Percentiles rank a stretch among this genome's conserved stretches.
These are phyloP conservation scores for Colletotrichum sp. DNA, from an alignment of 2,329 filamentous ascomycete species.

Conservation along the genomic window DNA sequence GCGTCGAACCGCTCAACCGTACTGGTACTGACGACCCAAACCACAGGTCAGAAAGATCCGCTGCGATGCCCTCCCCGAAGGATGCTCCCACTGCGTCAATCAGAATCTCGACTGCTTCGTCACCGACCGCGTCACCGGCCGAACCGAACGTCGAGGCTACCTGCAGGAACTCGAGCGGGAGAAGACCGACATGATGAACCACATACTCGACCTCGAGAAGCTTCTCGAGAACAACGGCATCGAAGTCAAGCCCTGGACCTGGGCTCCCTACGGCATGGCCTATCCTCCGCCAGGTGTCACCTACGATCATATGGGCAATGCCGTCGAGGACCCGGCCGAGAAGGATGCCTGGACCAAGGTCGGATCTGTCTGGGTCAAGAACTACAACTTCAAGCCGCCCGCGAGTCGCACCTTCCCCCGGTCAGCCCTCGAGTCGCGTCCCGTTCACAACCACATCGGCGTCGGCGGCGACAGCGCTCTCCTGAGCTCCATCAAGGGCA, in stretches of 20 bases:
- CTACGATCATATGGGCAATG: conserved; percentile 28
- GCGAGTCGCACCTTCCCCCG: conserved; percentile 33
- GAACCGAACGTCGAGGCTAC: conserved; percentile 79
- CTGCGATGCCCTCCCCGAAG: conserved; percentile 80
- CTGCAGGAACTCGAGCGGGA: conserved; percentile 77
- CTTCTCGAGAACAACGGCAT: conserved; percentile 65
- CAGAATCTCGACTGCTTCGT: conserved; percentile 81
- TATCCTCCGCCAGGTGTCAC: conserved; percentile 25
- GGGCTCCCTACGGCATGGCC: conserved; percentile 16
- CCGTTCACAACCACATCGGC: conserved; percentile 69
- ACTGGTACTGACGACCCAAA: neutral
- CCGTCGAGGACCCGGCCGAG: conserved; percentile 23
- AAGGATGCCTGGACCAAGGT: conserved; percentile 35
- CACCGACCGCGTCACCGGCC: conserved; percentile 85
- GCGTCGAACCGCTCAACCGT: neutral
- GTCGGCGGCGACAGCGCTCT: conserved; percentile 66
- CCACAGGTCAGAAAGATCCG: conserved; percentile 80
- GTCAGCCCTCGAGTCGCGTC: conserved; percentile 41
- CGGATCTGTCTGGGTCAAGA: conserved; percentile 38
- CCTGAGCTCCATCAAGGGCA: conserved; percentile 76
- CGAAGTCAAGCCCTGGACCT: conserved; percentile 59
- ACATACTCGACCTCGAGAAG: conserved; percentile 71
- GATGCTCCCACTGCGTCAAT: conserved; percentile 81
- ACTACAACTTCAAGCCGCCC: conserved; percentile 25
- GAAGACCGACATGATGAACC: conserved; percentile 68